A percentile compares a stretch with the other conserved stretches of the same genome.
Evolutionary conservation across 2,329 filamentous ascomycete genomes (phyloP).

Genomic region (Catunica adiposa): DNA sequence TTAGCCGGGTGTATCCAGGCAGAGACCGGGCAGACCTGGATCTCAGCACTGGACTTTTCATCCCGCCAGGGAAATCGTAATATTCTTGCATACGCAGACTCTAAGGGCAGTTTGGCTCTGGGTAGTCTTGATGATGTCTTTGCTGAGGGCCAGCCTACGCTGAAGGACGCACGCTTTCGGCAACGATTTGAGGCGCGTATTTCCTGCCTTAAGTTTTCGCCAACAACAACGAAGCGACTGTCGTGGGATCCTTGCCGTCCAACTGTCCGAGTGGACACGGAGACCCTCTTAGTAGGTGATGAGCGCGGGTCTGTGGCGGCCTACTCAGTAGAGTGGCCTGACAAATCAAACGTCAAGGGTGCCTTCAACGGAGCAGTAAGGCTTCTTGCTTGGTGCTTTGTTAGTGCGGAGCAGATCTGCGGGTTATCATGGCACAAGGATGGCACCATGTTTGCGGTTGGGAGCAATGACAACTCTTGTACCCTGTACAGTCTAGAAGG

Average conservation of each 20-base stretch:
- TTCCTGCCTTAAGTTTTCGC: slow-evolving; percentile 69
- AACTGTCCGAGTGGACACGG: slow-evolving; percentile 42
- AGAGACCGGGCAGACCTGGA: slow-evolving; percentile 26
- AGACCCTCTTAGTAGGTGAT: slow-evolving; percentile 77
- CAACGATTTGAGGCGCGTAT: slow-evolving; percentile 62
- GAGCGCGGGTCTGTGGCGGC: slow-evolving; percentile 71
- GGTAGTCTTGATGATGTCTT: slow-evolving; percentile 26
- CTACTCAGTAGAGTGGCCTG: slow-evolving; percentile 77
- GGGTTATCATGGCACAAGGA: slow-evolving; percentile 75
- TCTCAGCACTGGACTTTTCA: slow-evolving; percentile 85
- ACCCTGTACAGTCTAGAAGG: slow-evolving; percentile 58
- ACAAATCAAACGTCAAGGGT: slow-evolving; percentile 26
- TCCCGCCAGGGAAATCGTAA: slow-evolving; percentile 56
- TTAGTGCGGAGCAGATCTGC: slow-evolving; percentile 82
- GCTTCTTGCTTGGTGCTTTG: slow-evolving; percentile 56
- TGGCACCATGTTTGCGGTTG: slow-evolving; percentile 64
- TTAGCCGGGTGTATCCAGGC: slow-evolving; percentile 25
- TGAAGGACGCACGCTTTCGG: slow-evolving; percentile 42
- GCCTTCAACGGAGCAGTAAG: slow-evolving; percentile 69
- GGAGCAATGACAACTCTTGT: slow-evolving; percentile 84
- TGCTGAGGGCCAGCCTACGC: slow-evolving; percentile 16
- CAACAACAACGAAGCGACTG: slow-evolving; percentile 36
- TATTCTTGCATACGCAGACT: slow-evolving; percentile 71
- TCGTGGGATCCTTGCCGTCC: slow-evolving; percentile 33
- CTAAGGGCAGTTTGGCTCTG: slow-evolving; percentile 47